Base-by-base conservation (phyloP, 345 rosid genomes). In the Nasturtium officinale region DNA sequence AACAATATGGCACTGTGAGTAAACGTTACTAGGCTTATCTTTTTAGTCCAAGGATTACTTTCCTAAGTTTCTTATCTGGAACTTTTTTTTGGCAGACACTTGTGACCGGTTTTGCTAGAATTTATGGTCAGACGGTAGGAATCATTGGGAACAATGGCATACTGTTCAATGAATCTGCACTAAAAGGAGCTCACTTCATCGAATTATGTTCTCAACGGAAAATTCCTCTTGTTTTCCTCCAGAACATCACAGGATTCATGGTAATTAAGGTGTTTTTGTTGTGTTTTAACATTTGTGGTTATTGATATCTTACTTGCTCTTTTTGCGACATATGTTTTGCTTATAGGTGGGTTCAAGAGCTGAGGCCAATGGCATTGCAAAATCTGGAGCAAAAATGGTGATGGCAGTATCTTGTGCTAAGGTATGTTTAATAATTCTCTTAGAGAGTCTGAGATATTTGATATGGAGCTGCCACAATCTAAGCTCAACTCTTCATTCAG, bases 401-500 rank as follows among this genome's bases (percentile, higher is more conserved):
- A 91, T 91, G 98, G 98, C 98, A 74, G 96, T 94, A 75, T 88
- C 97, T 54, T 89, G 96, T 80, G 97, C 97, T 43, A 91, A 89
- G 96, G 97, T 91, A 61, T 20, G 79, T 20, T 32, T 20, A 18
- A 37, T 4, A 23, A 23, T 23, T 23, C 25, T 23, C 25, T 23
- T 23, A 23, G 25, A 46, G 62, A 29, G n/a, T 51, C 37, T 10
- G 4, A 61, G 43, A 75, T 10, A 29, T 20, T 40, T 17, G 3
- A 69, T 23, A 17, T 18, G 38, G 5, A 25, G 3, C 58, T 47
- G 32, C 7, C 16, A 47, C 2, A 38, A 21, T 23, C 18, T 50
- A 28, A 71, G 55, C 23, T 71, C 28, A 32, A 40, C 42, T 71
- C 59, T 30, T 30, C 42, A 72, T 78, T 17, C 81, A 91, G 97